Base-by-base conservation (phyloP, 129 eudicot genomes). In the Sambucus nigra region DNA sequence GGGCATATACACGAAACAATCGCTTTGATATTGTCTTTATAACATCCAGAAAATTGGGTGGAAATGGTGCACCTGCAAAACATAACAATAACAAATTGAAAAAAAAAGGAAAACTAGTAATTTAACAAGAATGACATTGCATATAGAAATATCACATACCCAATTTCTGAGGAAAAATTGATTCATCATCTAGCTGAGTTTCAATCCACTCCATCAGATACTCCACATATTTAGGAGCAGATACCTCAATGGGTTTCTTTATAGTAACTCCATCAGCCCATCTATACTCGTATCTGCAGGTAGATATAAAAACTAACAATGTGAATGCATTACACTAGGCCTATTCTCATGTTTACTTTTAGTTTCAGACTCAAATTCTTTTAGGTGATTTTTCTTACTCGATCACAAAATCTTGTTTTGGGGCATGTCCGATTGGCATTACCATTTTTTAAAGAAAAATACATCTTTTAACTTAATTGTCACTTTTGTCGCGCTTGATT, bases 261-360 rank as follows among this genome's bases (percentile, higher is more conserved):
- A 80, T 80, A 20, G 80, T 27, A 48, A 80, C 88, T 50, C 88
- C 88, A 57, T 80, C 88, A 22, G 88, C 88, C 88, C 88, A 80
- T 64, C 88, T 61, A 68, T 80, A 80, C 64, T 80, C 88, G 5
- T 80, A 80, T 60, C 87, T 80, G 62, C 40, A 55, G 50, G 55
- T 25, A 64, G 14, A 54, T 38, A 12, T 15, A 35, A 35, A 15
- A 15, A 35, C 5, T 9, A 31, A n/a, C n/a, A n/a, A n/a, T n/a
- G n/a, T n/a, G n/a, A n/a, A 31, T 31, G 13, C 42, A 7, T 15
- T 35, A 3, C 5, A 31, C 5, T 31, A 31, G 38, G 9, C 38
- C 5, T 31, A 31, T 31, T 31, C 9, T 31, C 38, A 9, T 31
- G 5, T 3, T 3, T 31, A 31, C 5, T 31, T 31, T 31, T 31